Base-by-base conservation (phyloP, 805 yeast genomes). In the Candida gorgasii region DNA sequence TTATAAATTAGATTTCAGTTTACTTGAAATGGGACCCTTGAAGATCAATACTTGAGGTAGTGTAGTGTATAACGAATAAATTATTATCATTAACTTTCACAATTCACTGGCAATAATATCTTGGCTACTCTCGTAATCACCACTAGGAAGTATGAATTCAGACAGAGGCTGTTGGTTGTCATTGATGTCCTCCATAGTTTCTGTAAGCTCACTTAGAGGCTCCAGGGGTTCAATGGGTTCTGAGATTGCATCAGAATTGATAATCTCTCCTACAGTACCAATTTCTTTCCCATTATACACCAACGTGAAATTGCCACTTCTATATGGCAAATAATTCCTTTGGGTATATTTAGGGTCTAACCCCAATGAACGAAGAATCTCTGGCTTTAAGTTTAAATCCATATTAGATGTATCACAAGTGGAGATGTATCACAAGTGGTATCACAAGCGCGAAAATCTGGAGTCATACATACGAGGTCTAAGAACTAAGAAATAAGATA, bases 1-100 rank as follows among this genome's bases (percentile, higher is more conserved):
- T 4, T 67, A 67, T 54, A 64, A 56, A 45, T 62, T 68, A 43
- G 75, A 70, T 42, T 51, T 53, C 15, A 24, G 36, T 11, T 40
- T 46, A 35, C 42, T 42, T 9, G 49, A 43, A 18, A 19, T 36
- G n/a, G 26, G 37, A 2, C 37, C 39, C 3, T 20, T 41, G 16
- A 30, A 23, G 28, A 34, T 34, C 23, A 34, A 22, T 34, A n/a
- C n/a, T n/a, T n/a, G n/a, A n/a, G n/a, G n/a, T n/a, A n/a, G n/a
- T n/a, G 11, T 32, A 8, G 36, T 8, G 8, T 29, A 9, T 29
- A 14, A 29, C 15, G 8, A 8, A 14, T n/a, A 29, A 29, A 8
- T 12, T 29, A 29, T 14, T 29, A 8, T 29, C 8, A 8, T 29
- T n/a, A n/a, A n/a, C n/a, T n/a, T n/a, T n/a, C n/a, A n/a, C 28